Evolutionary conservation across 345 rosid species (phyloP), one percentile per base, ranked within the genome.

Genomic region (Firmiana major): DNA sequence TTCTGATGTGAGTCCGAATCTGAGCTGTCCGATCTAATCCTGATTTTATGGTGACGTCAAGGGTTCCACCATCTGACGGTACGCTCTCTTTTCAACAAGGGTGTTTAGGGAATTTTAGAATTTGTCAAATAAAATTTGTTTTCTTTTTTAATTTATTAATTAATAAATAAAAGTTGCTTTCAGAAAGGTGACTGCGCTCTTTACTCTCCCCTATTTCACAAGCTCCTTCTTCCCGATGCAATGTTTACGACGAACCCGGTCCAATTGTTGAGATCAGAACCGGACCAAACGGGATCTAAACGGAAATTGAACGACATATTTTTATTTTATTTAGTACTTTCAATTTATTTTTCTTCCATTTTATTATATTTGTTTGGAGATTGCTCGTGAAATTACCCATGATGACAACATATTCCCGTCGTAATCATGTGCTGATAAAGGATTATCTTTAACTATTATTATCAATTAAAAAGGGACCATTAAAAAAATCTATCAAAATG

Each of bases 181-280:
- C 60, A 10, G 42, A 66, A 66, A 46, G 73, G 76, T 40, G 57
- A 46, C 40, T n/a, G n/a, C n/a, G n/a, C n/a, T 26, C 34, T 31
- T 31, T 31, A 31, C 34, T 2, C 34, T 31, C 3, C 3, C 34
- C 3, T 31, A 2, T 1, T 31, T 31, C 3, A 31, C 34, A 31
- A 2, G 84, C 81, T 60, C 4, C 40, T 36, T 67, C 79, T 79
- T 76, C 78, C 64, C 77, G 71, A 79, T 21, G 64, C 51, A 71
- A 48, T 8, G 59, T 71, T 49, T 9, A 17, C 60, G 74, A 10
- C 34, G 59, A 49, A 70, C 74, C 74, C 59, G 74, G 74, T 70
- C 74, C 59, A 49, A 9, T 17, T 17, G 74, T 31, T 42, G 45
- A 45, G 43, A 4, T 49, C 4, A 68, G 21, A 71, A 51, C 60